Evolutionary conservation across 179 eudicot genomes (phyloP), one percentile per base, ranked within the genome.

Genomic region (Camellia oleifera): DNA sequence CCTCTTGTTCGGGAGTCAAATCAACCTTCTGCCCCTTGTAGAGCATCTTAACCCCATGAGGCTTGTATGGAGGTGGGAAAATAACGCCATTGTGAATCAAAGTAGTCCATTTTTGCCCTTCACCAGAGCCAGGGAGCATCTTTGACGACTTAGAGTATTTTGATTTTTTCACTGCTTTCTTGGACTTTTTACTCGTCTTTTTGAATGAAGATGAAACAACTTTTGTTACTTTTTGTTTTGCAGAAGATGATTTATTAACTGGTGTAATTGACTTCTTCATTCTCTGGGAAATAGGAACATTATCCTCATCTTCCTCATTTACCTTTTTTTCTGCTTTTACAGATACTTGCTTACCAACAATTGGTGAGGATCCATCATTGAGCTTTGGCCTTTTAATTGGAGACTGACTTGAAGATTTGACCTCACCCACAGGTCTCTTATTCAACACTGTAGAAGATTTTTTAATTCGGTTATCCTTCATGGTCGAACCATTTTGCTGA

Each of bases 71-170:
- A 57, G 98, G 95, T 53, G 99, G 99, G 79, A 97, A 97, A 60
- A 97, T 97, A 76, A 97, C 99, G 66, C 98, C 99, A 84, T 78
- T 94, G 83, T 97, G 99, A 73, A 81, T 92, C 83, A 97, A 88
- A 69, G 95, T 97, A 57, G 89, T 89, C 99, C 99, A 97, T 77
- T 97, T 97, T 87, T 97, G 94, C 85, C 94, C 98, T 78, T 92
- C 99, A 63, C 99, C 99, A 72, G 99, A 97, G 80, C 88, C 82
- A 45, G 99, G 98, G 14, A 89, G 90, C 83, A 91, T 84, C 82
- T 78, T 94, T 5, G 92, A 92, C 32, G 98, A 90, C 87, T 86
- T 92, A 0, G 97, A 88, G 75, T 85, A 97, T 72, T 83, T 84
- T 12, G 97, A 82, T 7, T 88, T 84, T 78, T 91, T 92, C 70